Conservation (phyloP, 805 yeast species). For the Ogataea nitratoaversa region DNA sequence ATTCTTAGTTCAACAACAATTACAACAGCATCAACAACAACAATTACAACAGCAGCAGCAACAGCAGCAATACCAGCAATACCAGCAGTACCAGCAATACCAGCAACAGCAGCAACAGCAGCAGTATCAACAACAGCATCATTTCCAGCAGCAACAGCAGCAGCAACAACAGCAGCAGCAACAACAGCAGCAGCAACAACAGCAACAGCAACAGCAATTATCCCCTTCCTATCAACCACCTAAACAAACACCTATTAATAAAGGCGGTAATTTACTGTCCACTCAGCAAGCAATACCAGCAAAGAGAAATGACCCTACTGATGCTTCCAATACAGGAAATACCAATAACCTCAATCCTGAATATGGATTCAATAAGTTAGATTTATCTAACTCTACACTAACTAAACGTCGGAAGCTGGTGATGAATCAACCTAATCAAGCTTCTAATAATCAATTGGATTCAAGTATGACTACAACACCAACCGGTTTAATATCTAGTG, state of each 20-base stretch:
- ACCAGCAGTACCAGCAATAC: slow-evolving; percentile 7
- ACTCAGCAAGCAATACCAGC: too few relatives aligned
- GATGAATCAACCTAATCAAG: slow-evolving; percentile 1
- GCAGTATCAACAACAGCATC: not conserved
- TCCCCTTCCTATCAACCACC: too few relatives aligned
- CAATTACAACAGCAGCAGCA: slow-evolving; percentile 14
- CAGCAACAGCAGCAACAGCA: slow-evolving; percentile 10
- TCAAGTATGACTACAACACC: too few relatives aligned
- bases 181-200: not conserved
- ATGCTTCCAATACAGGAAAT: too few relatives aligned
- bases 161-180: not conserved
- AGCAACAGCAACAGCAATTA: not conserved
- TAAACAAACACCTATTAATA: too few relatives aligned
- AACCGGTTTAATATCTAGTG: too few relatives aligned
- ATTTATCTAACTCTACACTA: slow-evolving; percentile 32
- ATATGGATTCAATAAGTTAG: slow-evolving; percentile 23
- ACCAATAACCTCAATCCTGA: too few relatives aligned
- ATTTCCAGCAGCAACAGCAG: not conserved
- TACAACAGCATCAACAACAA: slow-evolving; percentile 14
- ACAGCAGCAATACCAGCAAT: slow-evolving; percentile 12
- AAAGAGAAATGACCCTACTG: too few relatives aligned
- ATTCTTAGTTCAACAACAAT: slow-evolving; percentile 24
- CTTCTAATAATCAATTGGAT: too few relatives aligned
- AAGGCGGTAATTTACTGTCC: too few relatives aligned
- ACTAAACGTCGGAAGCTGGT: slow-evolving; percentile 30